Conservation (phyloP, 148 eudicot genomes). For the Spergularia bocconei region DNA sequence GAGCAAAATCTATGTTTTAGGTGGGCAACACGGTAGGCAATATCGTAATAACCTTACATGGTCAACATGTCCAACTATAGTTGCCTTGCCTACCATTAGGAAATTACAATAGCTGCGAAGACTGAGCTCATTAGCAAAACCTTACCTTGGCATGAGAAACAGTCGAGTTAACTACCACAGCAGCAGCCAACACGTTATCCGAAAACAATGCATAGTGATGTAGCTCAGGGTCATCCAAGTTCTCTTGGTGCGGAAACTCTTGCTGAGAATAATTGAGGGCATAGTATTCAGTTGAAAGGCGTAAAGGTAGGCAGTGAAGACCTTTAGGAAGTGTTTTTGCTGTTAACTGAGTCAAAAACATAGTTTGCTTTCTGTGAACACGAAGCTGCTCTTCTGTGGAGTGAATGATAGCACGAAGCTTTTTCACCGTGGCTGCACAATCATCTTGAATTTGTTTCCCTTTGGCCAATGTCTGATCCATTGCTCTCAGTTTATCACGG, state of each 20-base stretch:
- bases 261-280: slow-evolving; percentile 57
- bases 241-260: slow-evolving; percentile 63
- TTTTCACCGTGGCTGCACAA: slow-evolving; percentile 78
- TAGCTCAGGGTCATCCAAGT: slow-evolving; percentile 61
- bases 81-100: background rate
- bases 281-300: slow-evolving; percentile 83
- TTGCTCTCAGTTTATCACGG: slow-evolving; percentile 64
- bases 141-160: slow-evolving; percentile 77
- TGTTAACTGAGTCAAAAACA: slow-evolving; percentile 84
- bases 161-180: slow-evolving; percentile 92
- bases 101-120: background rate
- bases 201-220: slow-evolving; percentile 93
- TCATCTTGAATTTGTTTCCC: slow-evolving; percentile 93
- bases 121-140: background rate
- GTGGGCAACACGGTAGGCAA: background rate
- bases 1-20: background rate
- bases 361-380: slow-evolving; percentile 78
- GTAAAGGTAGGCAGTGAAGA: slow-evolving; percentile 94
- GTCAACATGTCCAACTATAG: background rate
- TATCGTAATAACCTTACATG: background rate
- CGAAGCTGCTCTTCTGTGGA: slow-evolving; percentile 93
- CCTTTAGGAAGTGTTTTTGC: slow-evolving; percentile 96
- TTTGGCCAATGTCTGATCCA: slow-evolving; percentile 83
- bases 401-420: slow-evolving; percentile 95
- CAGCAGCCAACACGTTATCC: slow-evolving; percentile 87